Base-by-base conservation (phyloP, 2,329 filamentous ascomycete genomes). In the Malbranchea zuffiana region DNA sequence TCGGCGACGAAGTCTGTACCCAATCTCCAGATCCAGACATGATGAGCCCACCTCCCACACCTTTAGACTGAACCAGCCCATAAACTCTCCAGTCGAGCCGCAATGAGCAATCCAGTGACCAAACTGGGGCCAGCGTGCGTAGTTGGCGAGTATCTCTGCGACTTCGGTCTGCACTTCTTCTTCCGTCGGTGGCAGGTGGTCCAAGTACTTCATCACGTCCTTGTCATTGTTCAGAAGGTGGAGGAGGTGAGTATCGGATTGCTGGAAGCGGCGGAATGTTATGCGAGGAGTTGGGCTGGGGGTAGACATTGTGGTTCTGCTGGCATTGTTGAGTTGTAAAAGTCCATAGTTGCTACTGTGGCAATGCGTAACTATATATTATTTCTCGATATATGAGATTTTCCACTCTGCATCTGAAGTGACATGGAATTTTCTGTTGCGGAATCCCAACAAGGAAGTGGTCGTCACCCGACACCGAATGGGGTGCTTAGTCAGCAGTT, bases 191-290 rank as follows among this genome's bases (percentile, higher is more conserved):
- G 37, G 37, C 5, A 10, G 7, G 13, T 27, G 10, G 13, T 39
- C 24, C n/a, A 39, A 21, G 15, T 33, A 39, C 18, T 35, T 16
- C 37, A 39, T 39, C 17, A 39, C 37, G 11, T 21, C 37, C 23
- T 39, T 27, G 17, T 39, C 37, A 24, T 25, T 8, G 31, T 39
- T 39, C 8, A 39, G 37, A 11, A 20, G 11, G 19, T 32, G 18
- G n/a, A 39, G 13, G 5, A 39, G 13, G 5, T 25, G 12, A 3
- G n/a, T 6, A 11, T 39, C 37, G 7, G 10, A 13, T 21, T 12
- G 30, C n/a, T 35, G 15, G 21, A 34, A 12, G 8, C 16, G 37
- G 18, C 37, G 37, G 19, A 39, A 23, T 11, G 13, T 16, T 21
- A 39, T 39, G 12, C 37, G 30, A 13, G 27, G 27, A 6, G 27